Evolutionary conservation across 768 basidiomycete genomes (phyloP).

Genomic region (Phanerochaete sordida): DNA sequence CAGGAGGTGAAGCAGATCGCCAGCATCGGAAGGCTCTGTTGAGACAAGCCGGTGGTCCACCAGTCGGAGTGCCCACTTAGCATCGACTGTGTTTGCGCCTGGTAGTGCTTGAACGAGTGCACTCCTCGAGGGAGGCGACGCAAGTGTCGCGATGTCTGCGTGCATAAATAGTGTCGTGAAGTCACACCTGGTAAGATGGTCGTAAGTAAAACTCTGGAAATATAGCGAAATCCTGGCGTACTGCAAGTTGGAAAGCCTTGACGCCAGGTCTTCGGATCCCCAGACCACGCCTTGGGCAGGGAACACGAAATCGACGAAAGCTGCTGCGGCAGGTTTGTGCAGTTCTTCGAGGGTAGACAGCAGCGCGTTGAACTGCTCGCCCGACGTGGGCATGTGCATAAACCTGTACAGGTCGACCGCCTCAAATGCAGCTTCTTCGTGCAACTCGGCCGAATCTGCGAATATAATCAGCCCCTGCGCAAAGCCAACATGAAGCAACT

Average conservation of each 20-base stretch:
- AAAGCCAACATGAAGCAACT: not conserved
- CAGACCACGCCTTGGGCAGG: slow-evolving; percentile 42
- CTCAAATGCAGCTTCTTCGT: slow-evolving; percentile 44
- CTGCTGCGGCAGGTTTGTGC: slow-evolving; percentile 37
- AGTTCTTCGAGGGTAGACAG: slow-evolving; percentile 36
- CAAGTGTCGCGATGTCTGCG: too few species aligned
- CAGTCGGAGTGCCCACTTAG: slow-evolving; percentile 36
- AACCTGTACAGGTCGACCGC: slow-evolving; percentile 66
- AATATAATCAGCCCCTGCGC: too few species aligned
- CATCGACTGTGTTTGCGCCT: not conserved
- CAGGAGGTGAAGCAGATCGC: slow-evolving; percentile 8
- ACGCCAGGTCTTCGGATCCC: slow-evolving; percentile 29
- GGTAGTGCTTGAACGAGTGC: not conserved
- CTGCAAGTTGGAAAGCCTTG: not conserved
- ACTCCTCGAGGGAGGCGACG: not conserved
- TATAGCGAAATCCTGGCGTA: not conserved
- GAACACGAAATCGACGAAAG: slow-evolving; percentile 41
- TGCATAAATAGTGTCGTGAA: not conserved
- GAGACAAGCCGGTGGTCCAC: slow-evolving; percentile 33
- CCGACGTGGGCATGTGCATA: slow-evolving; percentile 29
- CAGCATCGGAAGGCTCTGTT: slow-evolving; percentile 1
- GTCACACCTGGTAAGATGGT: not conserved
- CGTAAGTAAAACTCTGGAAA: not conserved
- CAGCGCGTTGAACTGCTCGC: slow-evolving; percentile 39
- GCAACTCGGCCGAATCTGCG: slow-evolving; percentile 37